Percentiles rank a stretch among this genome's conserved stretches.
phyloP scores from a whole-genome alignment of 352 stramenopile genomes.

The Pythium aquatile region DNA sequence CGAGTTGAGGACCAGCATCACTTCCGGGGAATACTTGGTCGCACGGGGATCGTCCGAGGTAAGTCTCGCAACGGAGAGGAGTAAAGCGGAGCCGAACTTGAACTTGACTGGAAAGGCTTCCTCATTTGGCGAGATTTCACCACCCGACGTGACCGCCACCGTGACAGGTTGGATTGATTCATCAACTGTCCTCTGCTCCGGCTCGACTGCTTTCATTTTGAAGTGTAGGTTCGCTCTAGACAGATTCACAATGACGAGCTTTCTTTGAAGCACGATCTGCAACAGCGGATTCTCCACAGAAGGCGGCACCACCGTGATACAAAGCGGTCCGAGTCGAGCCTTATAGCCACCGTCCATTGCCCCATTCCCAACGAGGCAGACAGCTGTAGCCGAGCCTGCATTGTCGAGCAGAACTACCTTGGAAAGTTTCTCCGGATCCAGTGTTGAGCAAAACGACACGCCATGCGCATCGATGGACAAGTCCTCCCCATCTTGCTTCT shows the following conservation, averaged over 20 bases:
- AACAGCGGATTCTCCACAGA: constrained; percentile 10
- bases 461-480: not conserved
- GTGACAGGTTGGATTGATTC: not conserved
- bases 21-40: constrained; percentile 9
- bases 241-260: constrained; percentile 13
- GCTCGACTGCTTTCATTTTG: not conserved
- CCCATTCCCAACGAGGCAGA: constrained; percentile 1
- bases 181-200: not conserved
- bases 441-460: not conserved
- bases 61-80: not conserved
- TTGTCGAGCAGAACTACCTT: not conserved
- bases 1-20: constrained; percentile 1
- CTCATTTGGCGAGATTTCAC: not conserved
- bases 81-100: not conserved
- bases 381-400: constrained; percentile 4
- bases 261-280: constrained; percentile 4
- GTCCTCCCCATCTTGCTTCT: not conserved
- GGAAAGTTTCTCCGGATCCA: not conserved
- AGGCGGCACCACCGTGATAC: constrained; percentile 4
- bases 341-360: not conserved
- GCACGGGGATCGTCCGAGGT: not conserved
- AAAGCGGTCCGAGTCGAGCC: constrained; percentile 7
- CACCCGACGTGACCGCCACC: constrained; percentile 4
- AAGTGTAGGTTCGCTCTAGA: not conserved
- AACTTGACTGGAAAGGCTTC: not conserved